These are phyloP conservation scores for Uncinocarpus reesii DNA, from an alignment of 2,329 filamentous ascomycete genomes.

Conservation along the genomic window DNA sequence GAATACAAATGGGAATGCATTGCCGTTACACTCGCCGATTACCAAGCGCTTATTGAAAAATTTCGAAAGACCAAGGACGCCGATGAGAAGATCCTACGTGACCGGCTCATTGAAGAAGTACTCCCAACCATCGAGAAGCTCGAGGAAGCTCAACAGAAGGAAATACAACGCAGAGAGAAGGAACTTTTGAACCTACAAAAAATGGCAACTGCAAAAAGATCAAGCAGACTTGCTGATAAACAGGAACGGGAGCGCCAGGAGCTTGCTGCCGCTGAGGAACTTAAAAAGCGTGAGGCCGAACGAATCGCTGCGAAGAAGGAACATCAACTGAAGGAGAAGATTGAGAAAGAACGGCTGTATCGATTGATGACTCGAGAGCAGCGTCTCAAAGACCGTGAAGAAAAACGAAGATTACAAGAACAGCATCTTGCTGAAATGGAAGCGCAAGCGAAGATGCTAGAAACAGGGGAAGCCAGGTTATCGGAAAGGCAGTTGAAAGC, in stretches of 20 bases:
- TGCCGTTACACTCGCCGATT: constrained; percentile 69
- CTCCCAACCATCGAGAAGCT: constrained; percentile 75
- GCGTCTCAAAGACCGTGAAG: constrained; percentile 74
- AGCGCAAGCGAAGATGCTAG: constrained; percentile 57
- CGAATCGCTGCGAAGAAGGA: constrained; percentile 52
- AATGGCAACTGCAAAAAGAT: constrained; percentile 87
- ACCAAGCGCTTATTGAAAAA: constrained; percentile 57
- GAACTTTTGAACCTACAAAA: constrained; percentile 75
- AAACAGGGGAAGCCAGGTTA: constrained; percentile 48
- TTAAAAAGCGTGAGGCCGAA: constrained; percentile 55
- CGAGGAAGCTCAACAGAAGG: constrained; percentile 56
- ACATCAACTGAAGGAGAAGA: constrained; percentile 50
- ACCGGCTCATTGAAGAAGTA: constrained; percentile 64
- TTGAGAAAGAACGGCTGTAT: constrained; percentile 65
- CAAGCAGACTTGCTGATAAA: constrained; percentile 75
- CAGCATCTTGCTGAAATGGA: constrained; percentile 71
- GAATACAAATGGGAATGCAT: constrained; percentile 85
- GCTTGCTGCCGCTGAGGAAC: constrained; percentile 59
- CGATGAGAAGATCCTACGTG: constrained; percentile 70
- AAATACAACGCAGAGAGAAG: constrained; percentile 63
- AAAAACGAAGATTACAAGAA: constrained; percentile 71
- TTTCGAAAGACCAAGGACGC: constrained; percentile 68
- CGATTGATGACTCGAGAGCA: constrained; percentile 76
- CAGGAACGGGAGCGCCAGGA: constrained; percentile 67
- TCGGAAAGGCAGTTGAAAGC: constrained; percentile 73